Percentiles rank a stretch among this genome's conserved stretches.
These are phyloP conservation scores for Hanseniaspora occidentalis DNA, from an alignment of 805 yeast species.

Conservation along the genomic window DNA sequence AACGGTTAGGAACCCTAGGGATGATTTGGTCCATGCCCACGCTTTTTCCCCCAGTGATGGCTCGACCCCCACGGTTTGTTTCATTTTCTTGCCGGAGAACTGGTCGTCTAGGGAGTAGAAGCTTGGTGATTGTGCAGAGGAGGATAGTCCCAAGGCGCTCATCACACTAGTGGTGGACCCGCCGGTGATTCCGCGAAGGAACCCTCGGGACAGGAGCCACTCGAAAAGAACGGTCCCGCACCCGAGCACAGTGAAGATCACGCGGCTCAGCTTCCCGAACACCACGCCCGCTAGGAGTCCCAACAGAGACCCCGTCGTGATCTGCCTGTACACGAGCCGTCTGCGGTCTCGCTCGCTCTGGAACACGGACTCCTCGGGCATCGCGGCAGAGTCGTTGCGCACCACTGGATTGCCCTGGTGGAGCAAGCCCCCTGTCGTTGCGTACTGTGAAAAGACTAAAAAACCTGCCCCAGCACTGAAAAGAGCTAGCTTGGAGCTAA, in stretches of 20 bases:
- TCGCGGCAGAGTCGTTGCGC: not conserved
- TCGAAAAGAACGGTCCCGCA: not conserved
- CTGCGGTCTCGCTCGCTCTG: not conserved
- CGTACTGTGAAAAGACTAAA: too few species aligned
- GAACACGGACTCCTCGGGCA: not conserved
- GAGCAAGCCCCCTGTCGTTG: not conserved
- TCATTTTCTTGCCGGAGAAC: too few species aligned
- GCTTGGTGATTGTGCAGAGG: too few species aligned
- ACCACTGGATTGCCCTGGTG: not conserved
- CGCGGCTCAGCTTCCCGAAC: slow-evolving; percentile 1
- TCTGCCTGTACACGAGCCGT: slow-evolving; percentile 4
- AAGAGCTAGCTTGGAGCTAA: too few species aligned
- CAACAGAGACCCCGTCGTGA: slow-evolving; percentile 3
- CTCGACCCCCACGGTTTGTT: too few species aligned
- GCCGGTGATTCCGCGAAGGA: not conserved
- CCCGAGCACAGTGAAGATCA: not conserved
- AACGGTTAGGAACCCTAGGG: not conserved
- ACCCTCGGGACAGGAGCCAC: not conserved
- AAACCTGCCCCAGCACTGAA: too few species aligned
- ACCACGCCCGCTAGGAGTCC: slow-evolving; percentile 4
- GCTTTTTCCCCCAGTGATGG: not conserved
- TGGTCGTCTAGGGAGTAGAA: too few species aligned
- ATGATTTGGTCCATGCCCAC: not conserved
- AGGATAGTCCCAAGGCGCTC: too few species aligned
- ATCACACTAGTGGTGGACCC: too few species aligned